Conservation (phyloP, 148 eudicot genomes). For the Gaultheria prostrata region DNA sequence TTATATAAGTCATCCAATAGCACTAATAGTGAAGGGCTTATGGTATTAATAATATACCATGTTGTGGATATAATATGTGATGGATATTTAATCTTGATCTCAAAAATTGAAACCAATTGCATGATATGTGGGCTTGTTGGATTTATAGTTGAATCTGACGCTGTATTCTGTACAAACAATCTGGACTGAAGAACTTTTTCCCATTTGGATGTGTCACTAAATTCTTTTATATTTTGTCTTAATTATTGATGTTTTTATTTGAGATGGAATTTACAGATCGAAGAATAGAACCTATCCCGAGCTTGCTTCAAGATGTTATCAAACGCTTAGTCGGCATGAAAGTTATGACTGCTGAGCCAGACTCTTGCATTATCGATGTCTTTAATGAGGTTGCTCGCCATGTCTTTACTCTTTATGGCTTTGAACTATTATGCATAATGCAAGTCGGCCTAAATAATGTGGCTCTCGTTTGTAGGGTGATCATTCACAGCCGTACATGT, state of each 20-base stretch:
- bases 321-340: slow-evolving; percentile 41
- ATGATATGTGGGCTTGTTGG: neutral
- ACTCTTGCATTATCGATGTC: slow-evolving; percentile 54
- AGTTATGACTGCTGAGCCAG: slow-evolving; percentile 46
- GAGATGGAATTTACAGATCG: slow-evolving; percentile 35
- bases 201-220: slow-evolving; percentile 1
- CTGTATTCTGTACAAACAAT: neutral
- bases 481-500: slow-evolving; percentile 55
- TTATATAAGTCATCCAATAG: neutral
- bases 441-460: slow-evolving; percentile 16
- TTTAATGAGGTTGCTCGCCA: slow-evolving; percentile 51
- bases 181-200: neutral
- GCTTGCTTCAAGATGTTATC: slow-evolving; percentile 42
- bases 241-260: slow-evolving; percentile 20
- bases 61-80: neutral
- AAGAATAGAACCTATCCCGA: slow-evolving; percentile 55
- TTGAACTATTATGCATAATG: neutral
- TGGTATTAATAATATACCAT: neutral
- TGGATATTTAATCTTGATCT: neutral
- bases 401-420: neutral
- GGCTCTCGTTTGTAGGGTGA: slow-evolving; percentile 44
- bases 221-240: neutral
- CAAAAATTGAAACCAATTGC: neutral
- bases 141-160: neutral
- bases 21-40: neutral